Percentiles rank a stretch among this genome's conserved stretches.
phyloP scores from a whole-genome alignment of 768 basidiomycete genomes.

The Epithele typhae region DNA sequence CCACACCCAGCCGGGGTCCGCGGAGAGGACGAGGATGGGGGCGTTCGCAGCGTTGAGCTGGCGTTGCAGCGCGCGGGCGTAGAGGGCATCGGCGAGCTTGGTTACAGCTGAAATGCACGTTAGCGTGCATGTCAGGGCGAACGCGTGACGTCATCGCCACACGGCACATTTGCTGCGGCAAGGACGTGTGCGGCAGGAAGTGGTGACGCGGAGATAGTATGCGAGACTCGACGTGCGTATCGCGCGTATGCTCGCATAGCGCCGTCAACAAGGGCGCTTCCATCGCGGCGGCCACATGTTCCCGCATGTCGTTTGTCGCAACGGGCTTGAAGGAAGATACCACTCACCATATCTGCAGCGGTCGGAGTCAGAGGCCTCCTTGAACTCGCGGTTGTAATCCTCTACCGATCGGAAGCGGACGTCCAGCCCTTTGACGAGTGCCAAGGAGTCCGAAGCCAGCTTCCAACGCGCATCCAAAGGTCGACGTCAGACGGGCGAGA shows the following conservation, averaged over 20 bases:
- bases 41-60: slow-evolving; percentile 23
- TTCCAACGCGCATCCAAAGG: slow-evolving; percentile 12
- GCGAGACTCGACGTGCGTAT: too few species aligned
- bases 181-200: too few species aligned
- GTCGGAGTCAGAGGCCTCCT: neutral
- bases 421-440: neutral
- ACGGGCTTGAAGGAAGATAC: neutral
- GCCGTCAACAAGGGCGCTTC: too few species aligned
- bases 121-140: too few species aligned
- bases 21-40: slow-evolving; percentile 29
- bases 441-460: slow-evolving; percentile 12
- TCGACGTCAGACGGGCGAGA: neutral
- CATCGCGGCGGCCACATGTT: too few species aligned
- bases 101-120: too few species aligned
- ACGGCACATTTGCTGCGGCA: too few species aligned
- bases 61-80: slow-evolving; percentile 21
- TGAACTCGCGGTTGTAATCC: neutral
- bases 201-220: too few species aligned
- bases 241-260: too few species aligned
- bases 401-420: neutral
- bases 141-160: too few species aligned
- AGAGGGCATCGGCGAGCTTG: slow-evolving; percentile 19
- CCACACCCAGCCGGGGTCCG: slow-evolving; percentile 27
- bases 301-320: too few species aligned
- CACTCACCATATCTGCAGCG: neutral